Evolutionary conservation across 2,329 filamentous ascomycete species (phyloP), one percentile per base, ranked within the genome.

Genomic region (Mycosphaerella sp.): DNA sequence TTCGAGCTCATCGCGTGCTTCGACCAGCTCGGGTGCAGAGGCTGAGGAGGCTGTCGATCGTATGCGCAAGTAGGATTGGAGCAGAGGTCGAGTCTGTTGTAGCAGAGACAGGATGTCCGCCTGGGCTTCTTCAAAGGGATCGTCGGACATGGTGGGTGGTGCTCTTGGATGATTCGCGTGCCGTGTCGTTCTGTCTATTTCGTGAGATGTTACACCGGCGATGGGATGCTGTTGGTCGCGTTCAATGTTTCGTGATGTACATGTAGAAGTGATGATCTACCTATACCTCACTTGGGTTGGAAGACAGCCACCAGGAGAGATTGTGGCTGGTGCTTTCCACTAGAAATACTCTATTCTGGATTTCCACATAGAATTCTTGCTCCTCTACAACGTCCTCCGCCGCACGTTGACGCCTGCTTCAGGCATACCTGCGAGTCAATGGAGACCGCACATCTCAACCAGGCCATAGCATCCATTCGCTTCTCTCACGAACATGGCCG

Each of bases 1-100:
- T 65, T 87, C 81, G 53, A 98, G 87, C 68, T 98, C 93, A 39
- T 71, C 68, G 50, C 81, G 79, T 4, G 81, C 77, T 72, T 84
- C 80, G 40, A 75, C 70, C 14, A 84, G 78, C 68, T 85, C 81
- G 10, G 89, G 89, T 14, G 87, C 90, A 39, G 77, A 76, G 12
- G 84, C 73, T 7, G 81, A 79, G 36, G 84, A 84, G 53, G 84
- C 80, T 21, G 95, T 84, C 41, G 89, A 93, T 66, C 89, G 88
- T 73, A 98, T 98, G 66, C 93, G 91, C 39, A 95, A 80, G 75
- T 95, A 98, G 13, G 90, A 96, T 58, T 87, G 84, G 77, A 96
- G 96, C 51, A 96, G 83, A 46, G 90, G 85, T 8, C 91, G 85
- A 47, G 88, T 86, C 12, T 81, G 82, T 59, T 85, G 79, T 58